Base-by-base conservation (phyloP, 768 basidiomycete genomes). In the Saitozyma podzolica region DNA sequence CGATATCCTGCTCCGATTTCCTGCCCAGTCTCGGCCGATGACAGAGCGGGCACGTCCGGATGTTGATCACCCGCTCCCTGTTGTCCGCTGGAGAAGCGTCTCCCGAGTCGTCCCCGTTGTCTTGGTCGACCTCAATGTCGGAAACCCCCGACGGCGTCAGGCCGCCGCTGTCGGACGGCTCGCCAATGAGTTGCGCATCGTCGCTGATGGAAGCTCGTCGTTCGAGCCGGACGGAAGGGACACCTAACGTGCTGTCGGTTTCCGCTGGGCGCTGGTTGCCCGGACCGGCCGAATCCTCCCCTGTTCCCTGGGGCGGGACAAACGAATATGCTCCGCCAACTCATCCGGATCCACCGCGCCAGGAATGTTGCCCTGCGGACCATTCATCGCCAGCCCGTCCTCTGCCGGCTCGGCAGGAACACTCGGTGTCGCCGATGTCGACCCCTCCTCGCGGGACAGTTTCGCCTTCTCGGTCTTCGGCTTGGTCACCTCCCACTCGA, bases 11-110 rank as follows among this genome's bases (percentile, higher is more conserved):
- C 79, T 97, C 96, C 0, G 87, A 91, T 78, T 92, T 92, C 57
- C 86, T 85, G 79, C 85, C 89, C 69, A 98, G 73, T 50, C 93
- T 82, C 2, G 91, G 89, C 10, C 92, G 86, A 75, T 92, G 93
- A 75, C 95, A 99, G 50, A 99, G 78, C 0, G 95, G 95, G 75
- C 95, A 99, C 59, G 86, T 89, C 83, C 89, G 90, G 69, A 99
- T 87, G 76, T 97, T 97, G 82, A 98, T 94, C 39, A 99, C 87
- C 7, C 92, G 85, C 78, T 98, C 80, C 11, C 84, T 82, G 11
- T 80, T 79, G 17, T 76, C 71, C 0, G 40, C 10, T 3, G 56
- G 40, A 0, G 65, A 64, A 9, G 54, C 62, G 6, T 61, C 50
- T 9, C 45, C 61, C 6, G 64, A 49, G 6, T 42, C 39, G n/a